Base-by-base conservation (phyloP, 371 early-diverging fungal species). In the Paramicrosporidium saccamoebae region DNA sequence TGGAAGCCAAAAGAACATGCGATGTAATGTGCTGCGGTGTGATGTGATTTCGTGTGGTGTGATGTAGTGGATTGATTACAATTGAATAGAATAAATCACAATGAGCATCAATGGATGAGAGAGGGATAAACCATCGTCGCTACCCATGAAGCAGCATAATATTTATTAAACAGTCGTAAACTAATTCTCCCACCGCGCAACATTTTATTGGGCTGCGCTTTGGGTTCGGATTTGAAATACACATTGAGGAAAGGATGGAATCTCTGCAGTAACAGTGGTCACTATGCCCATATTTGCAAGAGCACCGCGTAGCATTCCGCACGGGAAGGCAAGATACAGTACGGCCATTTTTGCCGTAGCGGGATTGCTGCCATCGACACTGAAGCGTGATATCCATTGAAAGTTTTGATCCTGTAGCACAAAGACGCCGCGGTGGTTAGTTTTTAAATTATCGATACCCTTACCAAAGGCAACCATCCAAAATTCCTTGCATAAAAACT, bases 321-420 rank as follows among this genome's bases (percentile, higher is more conserved):
- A 84, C 2, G 86, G 82, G 35, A 81, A 68, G 57, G 79, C 75
- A 6, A 78, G 52, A 42, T 69, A 74, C 67, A 75, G 34, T 4
- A 61, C 57, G 1, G 77, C 72, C 20, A 55, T 49, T 26, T 59
- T 56, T 8, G 68, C 57, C 10, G 81, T 63, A 23, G 73, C 77
- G 0, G 55, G 55, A 3, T 54, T 52, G 16, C 59, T 59, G 13
- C 51, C 54, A 35, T 64, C 65, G 10, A 64, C 55, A 0, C 79
- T 64, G 72, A 88, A 68, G 22, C 67, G 55, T 33, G 55, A 36
- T 30, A 90, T 67, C 86, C 84, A 84, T 21, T 66, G 52, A 34
- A 92, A 92, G 35, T 62, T 63, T 48, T 75, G 81, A 49, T 92
- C 92, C 29, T 82, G 77, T n/a, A 88, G 50, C 14, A 88, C 86